Conservation (phyloP, 2,329 filamentous ascomycete genomes). For the Curvularia hawaiiensis region DNA sequence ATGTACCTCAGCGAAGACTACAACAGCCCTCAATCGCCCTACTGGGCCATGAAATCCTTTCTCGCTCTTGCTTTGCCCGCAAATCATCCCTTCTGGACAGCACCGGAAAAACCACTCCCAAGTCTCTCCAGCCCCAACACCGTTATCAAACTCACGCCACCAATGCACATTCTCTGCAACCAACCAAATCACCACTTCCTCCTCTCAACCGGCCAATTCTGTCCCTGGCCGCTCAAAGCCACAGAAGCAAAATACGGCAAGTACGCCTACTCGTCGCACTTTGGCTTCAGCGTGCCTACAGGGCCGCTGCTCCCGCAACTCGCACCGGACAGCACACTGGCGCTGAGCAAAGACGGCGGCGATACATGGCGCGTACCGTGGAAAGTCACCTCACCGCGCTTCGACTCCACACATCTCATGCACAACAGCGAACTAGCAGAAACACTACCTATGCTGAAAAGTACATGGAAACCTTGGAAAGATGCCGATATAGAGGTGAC, state of each 20-base stretch:
- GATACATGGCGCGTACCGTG: conserved; percentile 50
- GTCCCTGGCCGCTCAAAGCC: conserved; percentile 45
- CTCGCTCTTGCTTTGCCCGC: conserved; percentile 48
- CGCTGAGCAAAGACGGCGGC: conserved; percentile 46
- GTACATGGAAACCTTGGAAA: conserved; percentile 39
- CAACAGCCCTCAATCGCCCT: conserved; percentile 62
- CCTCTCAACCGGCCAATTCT: conserved; percentile 41
- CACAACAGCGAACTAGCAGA: conserved; percentile 9
- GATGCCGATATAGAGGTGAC: conserved; percentile 32
- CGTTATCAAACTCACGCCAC: conserved; percentile 28
- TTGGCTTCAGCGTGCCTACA: conserved; percentile 48
- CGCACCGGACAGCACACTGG: conserved; percentile 49
- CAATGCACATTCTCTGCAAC: conserved; percentile 56
- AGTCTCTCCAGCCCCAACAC: neutral
- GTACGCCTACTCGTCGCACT: conserved; percentile 45
- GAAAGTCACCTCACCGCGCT: conserved; percentile 25
- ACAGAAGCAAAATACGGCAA: conserved; percentile 46
- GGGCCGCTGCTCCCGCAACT: conserved; percentile 48
- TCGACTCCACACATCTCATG: conserved; percentile 12
- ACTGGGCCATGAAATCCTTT: conserved; percentile 61
- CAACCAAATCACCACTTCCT: conserved; percentile 39
- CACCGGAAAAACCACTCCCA: conserved; percentile 48
- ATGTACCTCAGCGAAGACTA: conserved; percentile 63
- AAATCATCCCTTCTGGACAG: conserved; percentile 54
- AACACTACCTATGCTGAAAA: conserved; percentile 19